Evolutionary conservation across 441 rosid genomes (phyloP), one percentile per base, ranked within the genome.

Genomic region (Syzygium syzygioides): DNA sequence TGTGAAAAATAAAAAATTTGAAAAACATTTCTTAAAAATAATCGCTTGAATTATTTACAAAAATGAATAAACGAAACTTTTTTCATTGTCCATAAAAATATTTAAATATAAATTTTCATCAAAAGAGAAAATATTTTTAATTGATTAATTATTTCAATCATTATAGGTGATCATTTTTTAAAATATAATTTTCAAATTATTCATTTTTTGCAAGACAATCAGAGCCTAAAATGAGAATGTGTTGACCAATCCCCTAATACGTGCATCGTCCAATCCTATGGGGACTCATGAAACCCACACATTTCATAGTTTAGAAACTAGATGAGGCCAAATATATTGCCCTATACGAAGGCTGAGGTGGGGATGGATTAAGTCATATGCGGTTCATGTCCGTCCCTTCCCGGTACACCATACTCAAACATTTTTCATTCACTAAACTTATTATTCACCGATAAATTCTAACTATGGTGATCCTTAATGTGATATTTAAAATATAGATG

Each of bases 381-480:
- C 4, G 23, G 37, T 64, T 30, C 37, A 30, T 64, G 37, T 30
- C 12, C 71, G 9, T 64, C 71, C 34, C 10, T 64, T 20, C 37
- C 17, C 5, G 7, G 23, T 2, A 64, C 1, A 30, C 0, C 37
- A 30, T 37, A 64, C 10, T 15, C 3, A 1, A 64, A 20, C 0
- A 0, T 14, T 64, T 64, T 64, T 64, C 23, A 0, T 64, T 64
- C 37, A 30, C 71, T 64, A 64, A 64, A 64, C 71, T 64, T 64
- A 64, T 64, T 4, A 18, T 64, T 64, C 30, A n/a, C 10, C 17
- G 20, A 30, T 62, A n/a, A n/a, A 62, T n/a, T n/a, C 8, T 62
- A 64, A 64, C 71, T 30, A 30, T 30, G 32, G 18, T 64, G 19
- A 15, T 64, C 71, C 37, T 53, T 64, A n/a, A 64, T 60, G 1